Conservation (phyloP, 2,329 filamentous ascomycete genomes). For the Cordyceps cicadae region DNA sequence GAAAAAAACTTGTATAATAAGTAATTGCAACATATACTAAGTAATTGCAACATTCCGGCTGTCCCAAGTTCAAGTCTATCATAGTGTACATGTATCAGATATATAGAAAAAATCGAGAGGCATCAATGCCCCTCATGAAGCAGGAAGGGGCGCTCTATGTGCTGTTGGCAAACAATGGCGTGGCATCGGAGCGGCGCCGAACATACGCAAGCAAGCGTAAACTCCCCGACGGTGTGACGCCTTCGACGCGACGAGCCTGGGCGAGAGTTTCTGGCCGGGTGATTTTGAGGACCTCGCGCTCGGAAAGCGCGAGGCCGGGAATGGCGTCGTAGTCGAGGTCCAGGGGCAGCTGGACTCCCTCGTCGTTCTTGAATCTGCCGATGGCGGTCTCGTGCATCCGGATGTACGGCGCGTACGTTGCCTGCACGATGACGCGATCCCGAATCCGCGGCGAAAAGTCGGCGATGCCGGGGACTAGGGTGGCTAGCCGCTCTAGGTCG, state of each 20-base stretch:
- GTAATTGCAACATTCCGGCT: background rate
- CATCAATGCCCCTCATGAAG: too few relatives aligned
- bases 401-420: conserved; percentile 80
- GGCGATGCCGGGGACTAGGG: conserved; percentile 47
- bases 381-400: conserved; percentile 60
- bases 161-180: background rate
- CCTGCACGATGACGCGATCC: conserved; percentile 69
- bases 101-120: background rate
- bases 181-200: conserved; percentile 20
- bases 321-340: conserved; percentile 71
- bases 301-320: conserved; percentile 68
- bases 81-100: background rate
- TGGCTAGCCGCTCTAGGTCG: conserved; percentile 45
- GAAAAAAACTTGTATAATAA: background rate
- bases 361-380: conserved; percentile 64
- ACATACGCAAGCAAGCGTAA: conserved; percentile 56
- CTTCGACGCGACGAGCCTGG: conserved; percentile 82
- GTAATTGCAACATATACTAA: background rate
- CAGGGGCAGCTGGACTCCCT: conserved; percentile 60
- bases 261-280: conserved; percentile 78
- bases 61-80: background rate
- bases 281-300: conserved; percentile 60
- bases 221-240: conserved; percentile 55
- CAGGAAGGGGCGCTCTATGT: background rate
- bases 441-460: conserved; percentile 51